Base-by-base conservation (phyloP, 75 land plant species). In the Cunninghamia lanceolata region DNA sequence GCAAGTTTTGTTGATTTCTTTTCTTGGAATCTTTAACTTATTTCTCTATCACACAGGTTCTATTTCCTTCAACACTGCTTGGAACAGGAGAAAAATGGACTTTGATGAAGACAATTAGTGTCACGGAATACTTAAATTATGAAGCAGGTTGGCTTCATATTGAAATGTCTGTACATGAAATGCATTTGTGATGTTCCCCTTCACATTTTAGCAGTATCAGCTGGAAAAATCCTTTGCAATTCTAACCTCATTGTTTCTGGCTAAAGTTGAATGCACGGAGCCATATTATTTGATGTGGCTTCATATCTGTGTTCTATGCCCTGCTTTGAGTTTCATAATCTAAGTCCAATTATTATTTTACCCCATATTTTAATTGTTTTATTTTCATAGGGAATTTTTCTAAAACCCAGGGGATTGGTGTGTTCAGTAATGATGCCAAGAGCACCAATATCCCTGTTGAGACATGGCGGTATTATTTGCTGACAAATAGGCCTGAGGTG, bases 391-490 rank as follows among this genome's bases (percentile, higher is more conserved):
- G 99, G 21, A 98, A 98, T 66, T 98, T 98, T 56, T 98, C 99
- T 5, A 98, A 98, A 87, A 96, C 94, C 82, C 91, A 95, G 71
- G 99, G 99, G 25, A 86, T 98, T 43, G 99, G 99, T 54, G 96
- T 98, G 39, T 98, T 98, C 90, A 99, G 99, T 1, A 98, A 96
- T 94, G 99, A 98, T 90, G 99, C 92, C 80, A 96, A 96, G 82
- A 90, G 89, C 75, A 96, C 99, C 71, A 90, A 88, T 30, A 91
- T 98, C 88, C 99, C 99, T 46, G 91, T 93, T 0, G 99, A 96
- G 91, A 99, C 95, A 0, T 98, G 99, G 99, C 88, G 99, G 78
- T 98, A 98, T 66, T 98, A 98, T 84, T 92, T 98, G 88, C 92
- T 98, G 32, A 92, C 95, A 32, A 98, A 96, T 88, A 93, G 99